Evolutionary conservation across 495 filamentous ascomycete species (phyloP).

Genomic region (Podospora australis): DNA sequence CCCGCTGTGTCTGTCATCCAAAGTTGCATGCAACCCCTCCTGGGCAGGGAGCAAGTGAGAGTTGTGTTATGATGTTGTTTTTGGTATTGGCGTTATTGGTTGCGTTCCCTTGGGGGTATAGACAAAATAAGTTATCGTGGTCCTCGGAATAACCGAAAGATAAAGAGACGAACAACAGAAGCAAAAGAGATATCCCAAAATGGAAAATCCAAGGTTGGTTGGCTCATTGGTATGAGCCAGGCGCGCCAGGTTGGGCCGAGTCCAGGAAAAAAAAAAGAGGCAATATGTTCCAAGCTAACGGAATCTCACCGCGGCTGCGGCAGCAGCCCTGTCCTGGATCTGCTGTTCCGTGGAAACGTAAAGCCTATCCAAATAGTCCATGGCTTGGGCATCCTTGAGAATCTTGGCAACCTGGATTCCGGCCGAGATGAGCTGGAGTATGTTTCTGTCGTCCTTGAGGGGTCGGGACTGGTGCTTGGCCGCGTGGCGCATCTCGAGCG

Average conservation of each 20-base stretch:
- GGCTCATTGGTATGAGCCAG: too few relatives aligned
- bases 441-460: conserved; percentile 83
- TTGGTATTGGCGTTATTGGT: not conserved
- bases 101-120: not conserved
- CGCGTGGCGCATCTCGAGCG: conserved; percentile 72
- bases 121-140: not conserved
- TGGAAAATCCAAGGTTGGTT: not conserved
- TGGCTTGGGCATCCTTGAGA: conserved; percentile 70
- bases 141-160: not conserved
- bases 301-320: conserved; percentile 38
- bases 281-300: conserved; percentile 17
- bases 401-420: conserved; percentile 84
- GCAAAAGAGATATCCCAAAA: not conserved
- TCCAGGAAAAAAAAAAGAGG: not conserved
- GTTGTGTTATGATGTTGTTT: not conserved
- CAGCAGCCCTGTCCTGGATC: conserved; percentile 58
- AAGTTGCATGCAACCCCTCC: conserved; percentile 1
- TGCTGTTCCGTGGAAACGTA: conserved; percentile 62
- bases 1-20: not conserved
- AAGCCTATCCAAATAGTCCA: conserved; percentile 71
- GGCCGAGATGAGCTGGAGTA: conserved; percentile 78
- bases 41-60: not conserved
- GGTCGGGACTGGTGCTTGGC: conserved; percentile 77
- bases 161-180: not conserved
- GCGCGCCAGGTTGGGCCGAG: not conserved